These are phyloP conservation scores for Candida berthetii DNA, from an alignment of 805 yeast genomes.

Conservation along the genomic window DNA sequence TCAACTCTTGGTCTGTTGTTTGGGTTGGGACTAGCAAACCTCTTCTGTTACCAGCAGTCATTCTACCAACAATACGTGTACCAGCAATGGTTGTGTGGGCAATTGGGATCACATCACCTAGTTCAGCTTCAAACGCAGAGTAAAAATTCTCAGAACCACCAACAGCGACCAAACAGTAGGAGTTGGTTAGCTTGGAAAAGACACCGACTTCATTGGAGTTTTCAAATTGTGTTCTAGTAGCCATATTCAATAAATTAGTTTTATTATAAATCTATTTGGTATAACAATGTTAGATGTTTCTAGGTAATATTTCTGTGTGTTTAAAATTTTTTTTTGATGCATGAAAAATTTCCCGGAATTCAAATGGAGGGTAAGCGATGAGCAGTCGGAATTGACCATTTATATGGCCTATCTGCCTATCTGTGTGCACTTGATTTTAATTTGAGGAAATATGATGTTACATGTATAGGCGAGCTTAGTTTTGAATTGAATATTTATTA, in stretches of 20 bases:
- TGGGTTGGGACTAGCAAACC: slow-evolving; percentile 96
- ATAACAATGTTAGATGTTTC: too few species aligned
- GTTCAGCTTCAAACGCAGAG: slow-evolving; percentile 95
- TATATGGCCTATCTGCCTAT: too few species aligned
- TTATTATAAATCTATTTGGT: too few species aligned
- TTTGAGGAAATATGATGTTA: too few species aligned
- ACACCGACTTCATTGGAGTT: slow-evolving; percentile 91
- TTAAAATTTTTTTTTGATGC: too few species aligned
- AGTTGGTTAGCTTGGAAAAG: slow-evolving; percentile 90
- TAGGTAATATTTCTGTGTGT: too few species aligned
- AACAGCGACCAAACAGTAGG: slow-evolving; percentile 92
- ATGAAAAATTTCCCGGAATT: too few species aligned
- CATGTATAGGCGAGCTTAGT: too few species aligned
- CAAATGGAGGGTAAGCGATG: too few species aligned
- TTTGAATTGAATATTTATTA: too few species aligned
- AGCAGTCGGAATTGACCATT: too few species aligned
- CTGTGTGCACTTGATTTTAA: too few species aligned
- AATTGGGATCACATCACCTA: slow-evolving; percentile 94
- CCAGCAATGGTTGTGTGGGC: slow-evolving; percentile 98
- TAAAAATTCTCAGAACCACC: slow-evolving; percentile 89
- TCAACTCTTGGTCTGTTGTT: slow-evolving; percentile 96
- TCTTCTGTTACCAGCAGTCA: slow-evolving; percentile 98
- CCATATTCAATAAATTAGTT: slow-evolving; percentile 31
- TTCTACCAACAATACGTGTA: slow-evolving; percentile 94
- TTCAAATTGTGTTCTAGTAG: slow-evolving; percentile 74